Base-by-base conservation (phyloP, 805 yeast species). In the Saccharomyces mikatae region DNA sequence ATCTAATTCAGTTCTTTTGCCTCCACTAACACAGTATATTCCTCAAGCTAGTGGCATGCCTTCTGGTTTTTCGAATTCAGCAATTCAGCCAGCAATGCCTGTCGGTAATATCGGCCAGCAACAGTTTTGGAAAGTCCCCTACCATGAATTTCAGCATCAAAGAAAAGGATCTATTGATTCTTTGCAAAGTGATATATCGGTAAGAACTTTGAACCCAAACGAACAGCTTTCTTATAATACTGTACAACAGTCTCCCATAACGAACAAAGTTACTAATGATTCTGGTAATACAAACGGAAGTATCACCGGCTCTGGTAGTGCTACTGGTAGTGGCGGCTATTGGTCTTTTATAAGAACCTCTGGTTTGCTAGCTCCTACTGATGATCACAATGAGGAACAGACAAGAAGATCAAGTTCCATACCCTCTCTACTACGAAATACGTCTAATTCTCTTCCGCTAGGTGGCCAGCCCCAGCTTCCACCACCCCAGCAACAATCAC, bases 71-170 rank as follows among this genome's bases (percentile, higher is more conserved):
- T 28, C n/a, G n/a, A 48, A 46, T 36, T 6, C 44, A 29, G 30
- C 51, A 10, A 31, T 31, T 6, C 50, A 50, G 10, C 24, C 53
- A 6, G 31, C 54, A 3, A 32, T 31, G 10, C 28, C 51, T 3
- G 50, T 48, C 13, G 22, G 51, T 24, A 22, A 24, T 22, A 17
- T 63, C 28, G 61, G 60, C 14, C 66, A 62, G 32, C 72, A 68
- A 56, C 71, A 64, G 51, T 69, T 69, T 52, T 69, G 72, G 72
- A 69, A 69, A 57, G 72, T 69, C 8, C 72, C 72, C 5, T 68
- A 65, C 48, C 71, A 66, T 54, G 72, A 68, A 51, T 68, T 65
- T 48, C 60, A 64, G 26, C 58, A 62, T 41, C 68, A 67, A 49
- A 56, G 68, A 41, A 61, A 69, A 27, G 64, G 63, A n/a, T 69